Evolutionary conservation across 768 basidiomycete species (phyloP), one percentile per base, ranked within the genome.

Genomic region (Gautieria morchelliformis): DNA sequence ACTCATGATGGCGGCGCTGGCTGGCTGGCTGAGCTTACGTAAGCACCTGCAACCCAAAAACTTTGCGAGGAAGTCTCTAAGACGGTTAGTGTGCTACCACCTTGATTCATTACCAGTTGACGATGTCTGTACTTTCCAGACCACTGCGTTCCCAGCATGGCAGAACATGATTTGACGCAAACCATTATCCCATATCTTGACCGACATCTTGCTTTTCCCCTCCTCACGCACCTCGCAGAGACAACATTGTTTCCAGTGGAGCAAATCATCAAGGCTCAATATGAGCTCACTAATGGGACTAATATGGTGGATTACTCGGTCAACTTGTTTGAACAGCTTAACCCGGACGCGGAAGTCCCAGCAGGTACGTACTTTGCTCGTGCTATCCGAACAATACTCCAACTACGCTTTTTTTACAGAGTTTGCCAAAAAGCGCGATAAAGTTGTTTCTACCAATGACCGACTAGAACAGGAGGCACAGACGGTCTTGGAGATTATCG

Each of bases 231-330:
- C 74, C 84, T 97, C 45, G 79, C 77, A 15, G 86, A 89, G 59
- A 80, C 77, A 9, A 80, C 81, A 17, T 71, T 89, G 41, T 97
- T 93, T 70, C 78, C 90, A 1, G 75, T 78, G 20, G 78, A 88
- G 42, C 83, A 98, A 63, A 80, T 98, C 58, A 83, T 84, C 58
- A 74, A 83, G 41, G 95, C 96, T 39, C 95, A 97, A 74, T 95
- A 96, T 87, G 93, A 97, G 66, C 85, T 98, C 54, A 90, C 93
- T 56, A 95, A 92, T 68, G 90, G 86, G 60, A 99, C 96, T 47
- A 97, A 99, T 71, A 97, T 98, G 94, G 86, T 95, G 58, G 94
- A 95, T 70, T 99, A 95, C 66, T 85, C 90, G 24, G 81, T 85
- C 59, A 79, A 78, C 62, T 72, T 97, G 64, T 92, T 91, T 65